Percentiles rank a stretch among this genome's conserved stretches.
These are phyloP conservation scores for Diddensiella caesifluorescens DNA, from an alignment of 805 yeast genomes.

Conservation along the genomic window DNA sequence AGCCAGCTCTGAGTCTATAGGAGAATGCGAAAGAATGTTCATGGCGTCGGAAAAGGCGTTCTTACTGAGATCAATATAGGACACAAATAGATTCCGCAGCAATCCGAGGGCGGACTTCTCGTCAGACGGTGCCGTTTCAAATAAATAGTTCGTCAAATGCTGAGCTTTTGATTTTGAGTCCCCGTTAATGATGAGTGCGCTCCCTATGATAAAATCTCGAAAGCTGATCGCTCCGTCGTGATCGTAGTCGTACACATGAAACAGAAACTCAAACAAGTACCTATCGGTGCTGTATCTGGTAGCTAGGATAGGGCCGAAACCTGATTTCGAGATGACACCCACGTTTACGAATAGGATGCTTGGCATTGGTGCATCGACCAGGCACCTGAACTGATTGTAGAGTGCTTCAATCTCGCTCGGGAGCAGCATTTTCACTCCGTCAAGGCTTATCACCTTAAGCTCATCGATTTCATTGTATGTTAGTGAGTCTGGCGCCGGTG, in stretches of 20 bases:
- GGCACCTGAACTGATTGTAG: conserved; percentile 17
- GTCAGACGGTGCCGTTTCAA: too few species aligned
- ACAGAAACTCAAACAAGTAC: conserved; percentile 4
- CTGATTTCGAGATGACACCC: not conserved
- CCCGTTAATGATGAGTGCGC: conserved; percentile 6
- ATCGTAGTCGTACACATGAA: conserved; percentile 11
- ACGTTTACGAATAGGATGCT: not conserved
- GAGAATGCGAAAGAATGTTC: conserved; percentile 2
- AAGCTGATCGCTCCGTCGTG: conserved; percentile 11
- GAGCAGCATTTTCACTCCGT: not conserved
- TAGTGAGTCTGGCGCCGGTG: not conserved
- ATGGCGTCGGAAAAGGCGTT: conserved; percentile 16
- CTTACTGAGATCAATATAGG: conserved; percentile 11
- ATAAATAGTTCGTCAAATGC: not conserved
- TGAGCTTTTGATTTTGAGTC: not conserved
- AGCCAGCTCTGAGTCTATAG: too few species aligned
- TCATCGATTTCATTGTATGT: conserved; percentile 13
- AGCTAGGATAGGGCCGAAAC: conserved; percentile 7
- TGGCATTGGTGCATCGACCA: conserved; percentile 7
- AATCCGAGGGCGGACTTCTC: not conserved
- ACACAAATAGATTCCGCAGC: conserved; percentile 7
- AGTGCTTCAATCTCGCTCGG: conserved; percentile 18
- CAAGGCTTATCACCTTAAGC: not conserved
- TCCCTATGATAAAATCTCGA: conserved; percentile 10
- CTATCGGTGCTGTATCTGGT: conserved; percentile 5